These are phyloP conservation scores for Onygena corvina DNA, from an alignment of 2,329 filamentous ascomycete genomes.

Conservation along the genomic window DNA sequence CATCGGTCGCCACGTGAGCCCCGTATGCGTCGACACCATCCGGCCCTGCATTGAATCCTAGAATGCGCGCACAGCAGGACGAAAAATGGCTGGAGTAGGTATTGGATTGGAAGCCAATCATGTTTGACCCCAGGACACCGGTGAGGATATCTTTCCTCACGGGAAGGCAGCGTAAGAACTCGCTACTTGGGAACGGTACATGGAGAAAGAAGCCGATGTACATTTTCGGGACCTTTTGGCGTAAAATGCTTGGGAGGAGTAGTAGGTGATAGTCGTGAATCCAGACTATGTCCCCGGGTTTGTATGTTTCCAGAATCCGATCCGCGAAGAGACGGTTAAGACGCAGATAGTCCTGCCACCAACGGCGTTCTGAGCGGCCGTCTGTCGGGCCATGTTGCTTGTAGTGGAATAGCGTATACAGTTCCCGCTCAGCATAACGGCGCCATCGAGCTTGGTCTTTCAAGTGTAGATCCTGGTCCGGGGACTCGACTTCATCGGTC, in stretches of 20 bases:
- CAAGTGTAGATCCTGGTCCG: conserved; percentile 56
- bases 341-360: conserved; percentile 86
- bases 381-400: conserved; percentile 86
- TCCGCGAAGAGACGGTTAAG: conserved; percentile 91
- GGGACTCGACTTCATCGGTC: conserved; percentile 59
- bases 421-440: conserved; percentile 76
- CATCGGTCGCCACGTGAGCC: conserved; percentile 75
- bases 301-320: conserved; percentile 76
- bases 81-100: conserved; percentile 91
- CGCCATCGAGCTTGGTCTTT: conserved; percentile 80
- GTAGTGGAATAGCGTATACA: conserved; percentile 92
- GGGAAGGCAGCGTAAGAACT: conserved; percentile 81
- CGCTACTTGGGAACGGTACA: conserved; percentile 88
- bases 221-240: conserved; percentile 74
- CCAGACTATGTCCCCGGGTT: conserved; percentile 81
- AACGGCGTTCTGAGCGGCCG: conserved; percentile 64
- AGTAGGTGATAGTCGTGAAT: conserved; percentile 93
- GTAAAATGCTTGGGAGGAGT: conserved; percentile 74
- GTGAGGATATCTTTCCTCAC: conserved; percentile 82
- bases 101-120: conserved; percentile 91
- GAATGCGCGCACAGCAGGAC: conserved; percentile 80
- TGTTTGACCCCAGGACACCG: conserved; percentile 78
- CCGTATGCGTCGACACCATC: conserved; percentile 82
- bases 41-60: conserved; percentile 78
- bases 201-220: conserved; percentile 94